These are phyloP conservation scores for Tylopilus subfusipes DNA, from an alignment of 768 basidiomycete species.

Conservation along the genomic window DNA sequence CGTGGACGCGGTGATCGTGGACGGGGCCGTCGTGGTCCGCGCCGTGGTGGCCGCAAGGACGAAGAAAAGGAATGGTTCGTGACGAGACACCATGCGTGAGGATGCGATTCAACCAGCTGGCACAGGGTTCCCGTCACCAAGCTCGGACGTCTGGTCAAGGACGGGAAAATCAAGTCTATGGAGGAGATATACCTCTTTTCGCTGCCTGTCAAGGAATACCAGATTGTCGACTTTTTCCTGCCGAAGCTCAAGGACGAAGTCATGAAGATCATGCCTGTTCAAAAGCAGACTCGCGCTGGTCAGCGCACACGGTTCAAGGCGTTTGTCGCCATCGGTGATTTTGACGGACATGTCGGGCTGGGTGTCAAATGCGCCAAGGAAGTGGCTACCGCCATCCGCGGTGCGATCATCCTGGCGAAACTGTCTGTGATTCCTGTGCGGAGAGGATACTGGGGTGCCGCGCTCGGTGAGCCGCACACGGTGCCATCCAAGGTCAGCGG, in stretches of 20 bases:
- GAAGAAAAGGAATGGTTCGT: conserved; percentile 99
- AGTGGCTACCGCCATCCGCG: conserved; percentile 98
- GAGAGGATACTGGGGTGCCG: conserved; percentile 99
- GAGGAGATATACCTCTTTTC: conserved; percentile 99
- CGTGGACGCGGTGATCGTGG: conserved; percentile 74
- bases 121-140: conserved; percentile 95
- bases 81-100: neutral
- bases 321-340: conserved; percentile 99
- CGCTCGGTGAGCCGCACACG: conserved; percentile 98
- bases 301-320: conserved; percentile 99
- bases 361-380: conserved; percentile 99
- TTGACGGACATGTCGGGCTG: conserved; percentile 96
- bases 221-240: conserved; percentile 99
- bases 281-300: conserved; percentile 99
- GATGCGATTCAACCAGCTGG: conserved; percentile 8
- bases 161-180: conserved; percentile 99
- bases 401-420: conserved; percentile 98
- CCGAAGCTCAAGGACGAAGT: conserved; percentile 99
- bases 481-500: conserved; percentile 98
- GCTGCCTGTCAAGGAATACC: conserved; percentile 98
- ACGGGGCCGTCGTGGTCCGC: conserved; percentile 70
- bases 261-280: conserved; percentile 99
- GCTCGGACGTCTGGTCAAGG: conserved; percentile 97
- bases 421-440: conserved; percentile 97
- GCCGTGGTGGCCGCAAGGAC: conserved; percentile 97